A percentile compares a stretch with the other conserved stretches of the same genome.
These are phyloP conservation scores for Hippophae rhamnoides DNA, from an alignment of 306 rosid species.

Conservation along the genomic window DNA sequence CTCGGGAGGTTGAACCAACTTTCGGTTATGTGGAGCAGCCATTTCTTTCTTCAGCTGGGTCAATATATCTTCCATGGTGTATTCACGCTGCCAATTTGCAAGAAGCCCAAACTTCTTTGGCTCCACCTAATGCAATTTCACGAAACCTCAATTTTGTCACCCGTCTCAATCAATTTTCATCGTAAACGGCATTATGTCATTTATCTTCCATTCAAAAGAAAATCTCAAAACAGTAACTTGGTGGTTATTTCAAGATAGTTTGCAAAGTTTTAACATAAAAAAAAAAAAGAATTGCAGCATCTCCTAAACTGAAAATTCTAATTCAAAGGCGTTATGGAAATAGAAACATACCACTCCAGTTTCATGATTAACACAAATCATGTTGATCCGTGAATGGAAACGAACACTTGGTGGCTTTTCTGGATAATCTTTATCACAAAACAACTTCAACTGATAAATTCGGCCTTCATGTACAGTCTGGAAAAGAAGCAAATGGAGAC, in stretches of 20 bases:
- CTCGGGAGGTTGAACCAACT: slow-evolving; percentile 99
- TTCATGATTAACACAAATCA: slow-evolving; percentile 98
- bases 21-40: slow-evolving; percentile 89
- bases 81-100: slow-evolving; percentile 96
- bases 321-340: neutral
- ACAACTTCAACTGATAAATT: slow-evolving; percentile 95
- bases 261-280: no score
- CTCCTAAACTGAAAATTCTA: neutral
- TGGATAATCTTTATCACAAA: slow-evolving; percentile 98
- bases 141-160: slow-evolving; percentile 4
- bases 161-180: neutral
- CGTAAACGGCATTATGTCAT: neutral
- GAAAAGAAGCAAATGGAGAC: slow-evolving; percentile 7
- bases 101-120: slow-evolving; percentile 88
- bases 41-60: slow-evolving; percentile 99
- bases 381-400: slow-evolving; percentile 95
- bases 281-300: no score
- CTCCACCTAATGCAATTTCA: slow-evolving; percentile 61
- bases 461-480: slow-evolving; percentile 99
- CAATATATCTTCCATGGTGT: slow-evolving; percentile 96
- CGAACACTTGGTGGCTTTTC: slow-evolving; percentile 98
- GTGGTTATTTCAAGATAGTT: no score
- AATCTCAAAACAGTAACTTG: no score
- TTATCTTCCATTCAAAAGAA: no score
- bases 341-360: slow-evolving; percentile 81